These are phyloP conservation scores for Elymus sibiricus DNA, from an alignment of 176 grass and related monocot species.

Conservation along the genomic window DNA sequence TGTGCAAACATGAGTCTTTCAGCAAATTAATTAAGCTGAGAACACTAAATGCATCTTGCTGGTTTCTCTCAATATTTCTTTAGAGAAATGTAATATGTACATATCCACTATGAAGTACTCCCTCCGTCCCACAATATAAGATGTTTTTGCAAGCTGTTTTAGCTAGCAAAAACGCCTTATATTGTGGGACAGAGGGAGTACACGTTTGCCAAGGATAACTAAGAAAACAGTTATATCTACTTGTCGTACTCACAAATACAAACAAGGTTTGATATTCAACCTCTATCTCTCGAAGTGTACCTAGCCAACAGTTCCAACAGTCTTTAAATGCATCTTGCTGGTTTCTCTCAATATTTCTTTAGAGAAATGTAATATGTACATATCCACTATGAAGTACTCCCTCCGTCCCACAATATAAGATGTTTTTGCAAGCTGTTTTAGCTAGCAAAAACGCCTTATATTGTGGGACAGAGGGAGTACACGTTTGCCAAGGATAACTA, in stretches of 20 bases:
- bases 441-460: no score
- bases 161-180: no score
- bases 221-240: neutral
- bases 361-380: conserved; percentile 20
- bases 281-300: neutral
- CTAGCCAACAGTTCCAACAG: conserved; percentile 41
- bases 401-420: no score
- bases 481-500: neutral
- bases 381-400: conserved; percentile 4
- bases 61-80: neutral
- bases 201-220: neutral
- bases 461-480: no score
- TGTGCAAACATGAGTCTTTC: neutral
- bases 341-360: neutral
- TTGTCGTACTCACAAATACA: neutral
- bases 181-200: no score
- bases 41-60: neutral
- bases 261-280: neutral
- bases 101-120: conserved; percentile 12
- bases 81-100: conserved; percentile 19
- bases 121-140: no score
- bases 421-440: no score
- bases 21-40: conserved; percentile 4
- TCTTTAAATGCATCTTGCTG: no score
- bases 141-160: no score